phyloP scores from a whole-genome alignment of 208 protist genomes.

The Herpetomonas muscarum region DNA sequence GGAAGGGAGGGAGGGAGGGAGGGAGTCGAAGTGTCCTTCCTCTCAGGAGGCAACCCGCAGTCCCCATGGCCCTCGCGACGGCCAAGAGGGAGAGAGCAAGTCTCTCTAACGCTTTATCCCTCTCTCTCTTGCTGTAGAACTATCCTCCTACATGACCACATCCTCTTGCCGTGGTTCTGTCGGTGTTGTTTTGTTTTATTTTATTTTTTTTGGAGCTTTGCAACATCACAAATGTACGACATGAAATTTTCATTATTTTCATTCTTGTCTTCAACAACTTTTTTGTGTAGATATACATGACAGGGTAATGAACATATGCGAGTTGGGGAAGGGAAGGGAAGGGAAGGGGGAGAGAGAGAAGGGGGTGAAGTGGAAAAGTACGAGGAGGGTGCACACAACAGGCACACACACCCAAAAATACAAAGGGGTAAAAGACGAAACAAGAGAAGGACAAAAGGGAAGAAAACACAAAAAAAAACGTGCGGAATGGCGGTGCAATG shows the following conservation, averaged over 20 bases:
- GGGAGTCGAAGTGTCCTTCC: too few species aligned
- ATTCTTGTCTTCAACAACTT: too few species aligned
- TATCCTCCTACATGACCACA: too few species aligned
- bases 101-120: too few species aligned
- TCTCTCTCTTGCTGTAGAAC: too few species aligned
- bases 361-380: background rate
- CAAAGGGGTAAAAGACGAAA: slow-evolving; percentile 2
- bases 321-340: background rate
- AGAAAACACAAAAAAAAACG: slow-evolving; percentile 3
- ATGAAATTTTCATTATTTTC: too few species aligned
- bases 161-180: background rate
- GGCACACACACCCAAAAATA: background rate
- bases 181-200: too few species aligned
- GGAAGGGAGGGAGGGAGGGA: too few species aligned
- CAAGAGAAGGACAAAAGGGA: background rate
- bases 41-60: too few species aligned
- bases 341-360: background rate
- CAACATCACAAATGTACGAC: background rate
- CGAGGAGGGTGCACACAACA: background rate
- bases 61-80: too few species aligned
- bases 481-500: too few species aligned
- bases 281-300: slow-evolving; percentile 13
- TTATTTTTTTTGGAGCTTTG: background rate
- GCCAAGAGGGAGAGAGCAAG: too few species aligned
- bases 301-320: background rate